Percentiles rank a stretch among this genome's conserved stretches.
Conservation (phyloP, 176 grass and related monocot species). For the Carex littledalei region DNA sequence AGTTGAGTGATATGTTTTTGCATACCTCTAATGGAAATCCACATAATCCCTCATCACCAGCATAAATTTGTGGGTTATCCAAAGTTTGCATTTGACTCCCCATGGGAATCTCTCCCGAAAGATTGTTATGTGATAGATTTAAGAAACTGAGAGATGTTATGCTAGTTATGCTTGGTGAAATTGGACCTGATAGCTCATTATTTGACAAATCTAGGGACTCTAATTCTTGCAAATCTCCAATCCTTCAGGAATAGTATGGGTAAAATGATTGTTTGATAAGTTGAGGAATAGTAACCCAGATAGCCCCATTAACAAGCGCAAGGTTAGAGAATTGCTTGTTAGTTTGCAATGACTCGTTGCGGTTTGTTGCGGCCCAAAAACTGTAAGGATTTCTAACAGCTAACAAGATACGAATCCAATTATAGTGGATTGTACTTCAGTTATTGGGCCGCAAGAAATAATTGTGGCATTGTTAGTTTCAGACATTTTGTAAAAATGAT, state of each 20-base stretch:
- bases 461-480: too few species aligned
- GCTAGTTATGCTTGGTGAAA: conserved; percentile 29
- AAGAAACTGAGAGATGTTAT: conserved; percentile 9
- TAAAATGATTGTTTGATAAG: conserved; percentile 46
- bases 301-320: conserved; percentile 22
- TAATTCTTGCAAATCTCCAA: conserved; percentile 30
- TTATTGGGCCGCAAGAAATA: too few species aligned
- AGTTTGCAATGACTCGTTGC: too few species aligned
- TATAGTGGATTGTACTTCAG: too few species aligned
- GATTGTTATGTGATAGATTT: conserved; percentile 50
- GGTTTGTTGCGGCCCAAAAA: too few species aligned
- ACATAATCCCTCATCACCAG: conserved; percentile 50
- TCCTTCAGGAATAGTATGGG: conserved; percentile 29
- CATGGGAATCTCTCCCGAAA: conserved; percentile 40
- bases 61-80: conserved; percentile 27
- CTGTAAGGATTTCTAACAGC: too few species aligned
- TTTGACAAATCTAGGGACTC: conserved; percentile 50
- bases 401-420: too few species aligned
- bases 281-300: conserved; percentile 51
- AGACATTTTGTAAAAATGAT: too few species aligned
- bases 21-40: conserved; percentile 39
- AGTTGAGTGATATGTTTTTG: neutral
- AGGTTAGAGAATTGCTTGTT: conserved; percentile 32
- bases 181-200: conserved; percentile 39
- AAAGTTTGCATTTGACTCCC: conserved; percentile 61